These are phyloP conservation scores for Podaxis sp. DNA, from an alignment of 768 basidiomycete species.

Conservation along the genomic window DNA sequence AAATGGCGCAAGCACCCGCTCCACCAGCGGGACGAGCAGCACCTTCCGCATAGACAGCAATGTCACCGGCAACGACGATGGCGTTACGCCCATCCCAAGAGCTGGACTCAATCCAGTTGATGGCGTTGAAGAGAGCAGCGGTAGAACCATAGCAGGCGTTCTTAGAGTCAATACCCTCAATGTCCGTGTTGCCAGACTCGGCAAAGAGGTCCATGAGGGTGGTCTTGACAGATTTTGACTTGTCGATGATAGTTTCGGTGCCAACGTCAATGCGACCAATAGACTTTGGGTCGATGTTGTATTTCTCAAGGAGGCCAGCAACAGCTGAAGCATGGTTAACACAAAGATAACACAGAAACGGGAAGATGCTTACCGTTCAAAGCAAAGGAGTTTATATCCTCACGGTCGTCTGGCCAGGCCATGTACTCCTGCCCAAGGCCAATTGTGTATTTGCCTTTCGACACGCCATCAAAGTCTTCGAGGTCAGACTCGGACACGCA, in stretches of 20 bases:
- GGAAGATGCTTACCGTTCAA: conserved; percentile 66
- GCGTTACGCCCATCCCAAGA: conserved; percentile 98
- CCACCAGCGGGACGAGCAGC: conserved; percentile 93
- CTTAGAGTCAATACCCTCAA: conserved; percentile 98
- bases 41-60: conserved; percentile 97
- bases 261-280: conserved; percentile 98
- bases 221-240: conserved; percentile 98
- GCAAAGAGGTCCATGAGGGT: conserved; percentile 98
- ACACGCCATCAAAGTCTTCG: conserved; percentile 90
- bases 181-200: conserved; percentile 88
- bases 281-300: conserved; percentile 91
- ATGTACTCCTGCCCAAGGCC: conserved; percentile 97
- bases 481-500: conserved; percentile 96
- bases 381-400: conserved; percentile 98
- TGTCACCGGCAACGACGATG: conserved; percentile 94
- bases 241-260: conserved; percentile 99
- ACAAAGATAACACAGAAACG: background rate
- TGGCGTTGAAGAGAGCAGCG: conserved; percentile 96
- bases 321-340: conserved; percentile 53
- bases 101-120: conserved; percentile 96
- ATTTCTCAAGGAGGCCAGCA: conserved; percentile 85
- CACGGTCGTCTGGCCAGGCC: conserved; percentile 98
- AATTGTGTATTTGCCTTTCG: conserved; percentile 97
- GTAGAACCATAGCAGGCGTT: conserved; percentile 99
- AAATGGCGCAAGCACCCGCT: conserved; percentile 91